phyloP scores from a whole-genome alignment of 768 basidiomycete species.

The Termitomyces sp. region DNA sequence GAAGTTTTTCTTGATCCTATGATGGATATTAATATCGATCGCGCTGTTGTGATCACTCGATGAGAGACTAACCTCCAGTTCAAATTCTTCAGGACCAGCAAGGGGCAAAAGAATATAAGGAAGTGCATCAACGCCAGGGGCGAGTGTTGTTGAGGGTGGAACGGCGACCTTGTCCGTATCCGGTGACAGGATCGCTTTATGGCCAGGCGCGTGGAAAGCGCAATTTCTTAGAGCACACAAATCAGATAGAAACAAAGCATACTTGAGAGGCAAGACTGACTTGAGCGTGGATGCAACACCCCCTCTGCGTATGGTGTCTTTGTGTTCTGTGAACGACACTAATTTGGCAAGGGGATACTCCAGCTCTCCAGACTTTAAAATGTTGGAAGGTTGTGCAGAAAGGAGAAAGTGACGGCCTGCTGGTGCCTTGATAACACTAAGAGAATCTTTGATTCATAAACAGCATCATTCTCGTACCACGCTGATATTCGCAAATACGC shows the following conservation, averaged over 20 bases:
- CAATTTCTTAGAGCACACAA: constrained; percentile 56
- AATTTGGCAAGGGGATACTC: constrained; percentile 85
- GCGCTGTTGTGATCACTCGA: neutral
- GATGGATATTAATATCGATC: neutral
- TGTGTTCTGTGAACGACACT: constrained; percentile 85
- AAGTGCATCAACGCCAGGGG: constrained; percentile 79
- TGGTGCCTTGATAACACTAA: constrained; percentile 46
- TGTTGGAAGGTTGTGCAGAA: constrained; percentile 53
- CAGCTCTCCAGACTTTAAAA: constrained; percentile 36
- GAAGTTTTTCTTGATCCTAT: constrained; percentile 86
- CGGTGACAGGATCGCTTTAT: constrained; percentile 63
- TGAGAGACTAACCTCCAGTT: constrained; percentile 58
- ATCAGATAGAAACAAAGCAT: neutral
- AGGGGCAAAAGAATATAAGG: constrained; percentile 85
- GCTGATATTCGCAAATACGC: constrained; percentile 90
- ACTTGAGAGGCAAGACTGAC: constrained; percentile 31
- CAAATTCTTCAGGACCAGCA: constrained; percentile 93
- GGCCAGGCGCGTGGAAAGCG: constrained; percentile 60
- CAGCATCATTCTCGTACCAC: constrained; percentile 37
- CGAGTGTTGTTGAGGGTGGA: constrained; percentile 47
- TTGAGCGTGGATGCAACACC: constrained; percentile 87
- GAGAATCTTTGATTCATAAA: neutral
- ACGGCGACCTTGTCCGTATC: constrained; percentile 53
- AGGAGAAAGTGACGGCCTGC: constrained; percentile 78
- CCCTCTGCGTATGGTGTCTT: constrained; percentile 78